Conservation (phyloP, 306 rosid genomes). For the Rubus parviflorus region DNA sequence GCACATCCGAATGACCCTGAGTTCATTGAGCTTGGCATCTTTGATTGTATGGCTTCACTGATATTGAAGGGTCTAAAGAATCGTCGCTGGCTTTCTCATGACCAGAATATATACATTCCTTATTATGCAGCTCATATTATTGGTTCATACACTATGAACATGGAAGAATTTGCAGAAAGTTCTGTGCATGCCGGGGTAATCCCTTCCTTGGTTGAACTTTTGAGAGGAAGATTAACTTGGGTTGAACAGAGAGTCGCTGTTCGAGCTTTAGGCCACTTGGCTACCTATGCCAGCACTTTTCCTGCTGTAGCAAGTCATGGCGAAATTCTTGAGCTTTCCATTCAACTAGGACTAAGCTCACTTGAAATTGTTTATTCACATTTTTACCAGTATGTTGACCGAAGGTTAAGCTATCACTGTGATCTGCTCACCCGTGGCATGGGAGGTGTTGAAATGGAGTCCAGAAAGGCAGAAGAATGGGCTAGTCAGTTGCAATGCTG, state of each 20-base stretch:
- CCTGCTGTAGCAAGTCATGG: slow-evolving; percentile 78
- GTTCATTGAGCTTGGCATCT: slow-evolving; percentile 86
- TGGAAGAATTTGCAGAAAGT: slow-evolving; percentile 93
- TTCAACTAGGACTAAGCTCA: slow-evolving; percentile 89
- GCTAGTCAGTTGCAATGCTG: slow-evolving; percentile 99
- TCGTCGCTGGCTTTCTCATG: slow-evolving; percentile 96
- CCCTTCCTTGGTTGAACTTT: slow-evolving; percentile 89
- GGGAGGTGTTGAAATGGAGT: slow-evolving; percentile 99
- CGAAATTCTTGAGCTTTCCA: slow-evolving; percentile 90
- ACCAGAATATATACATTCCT: slow-evolving; percentile 95
- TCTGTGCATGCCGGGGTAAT: slow-evolving; percentile 86
- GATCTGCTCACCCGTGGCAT: slow-evolving; percentile 98
- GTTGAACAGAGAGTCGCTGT: slow-evolving; percentile 99
- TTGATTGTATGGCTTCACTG: slow-evolving; percentile 94
- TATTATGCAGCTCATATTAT: slow-evolving; percentile 97
- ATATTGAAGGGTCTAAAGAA: slow-evolving; percentile 97
- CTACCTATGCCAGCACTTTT: slow-evolving; percentile 90
- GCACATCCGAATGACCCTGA: slow-evolving; percentile 99
- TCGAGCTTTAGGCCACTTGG: slow-evolving; percentile 97
- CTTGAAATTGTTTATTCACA: slow-evolving; percentile 94
- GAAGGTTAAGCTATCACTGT: slow-evolving; percentile 94
- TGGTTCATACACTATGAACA: slow-evolving; percentile 98
- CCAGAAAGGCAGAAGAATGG: slow-evolving; percentile 99
- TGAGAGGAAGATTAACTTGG: slow-evolving; percentile 95
- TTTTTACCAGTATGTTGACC: slow-evolving; percentile 83